Evolutionary conservation across 805 yeast genomes (phyloP), one percentile per base, ranked within the genome.

Genomic region (Brettanomyces sp.): DNA sequence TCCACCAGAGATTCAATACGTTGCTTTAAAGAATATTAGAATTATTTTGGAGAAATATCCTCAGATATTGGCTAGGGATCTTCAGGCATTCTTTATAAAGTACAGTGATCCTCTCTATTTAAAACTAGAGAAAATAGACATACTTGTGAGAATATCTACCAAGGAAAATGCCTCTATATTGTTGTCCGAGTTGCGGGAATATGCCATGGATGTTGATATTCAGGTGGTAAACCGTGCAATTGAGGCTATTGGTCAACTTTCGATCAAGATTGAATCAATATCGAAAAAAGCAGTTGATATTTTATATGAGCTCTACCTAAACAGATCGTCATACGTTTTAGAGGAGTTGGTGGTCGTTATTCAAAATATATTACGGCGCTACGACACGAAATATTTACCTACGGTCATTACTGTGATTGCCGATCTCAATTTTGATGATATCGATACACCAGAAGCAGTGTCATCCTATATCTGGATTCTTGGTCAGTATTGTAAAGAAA

Each of bases 1-100:
- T 6, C 85, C 95, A 9, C 95, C 96, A 1, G 99, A 93, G 64
- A 86, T 95, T 42, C 98, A 93, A 65, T 91, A 84, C 57, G 96
- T 91, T 41, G 93, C 96, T 1, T 70, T 91, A 56, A 84, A 89
- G 61, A 93, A 93, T 64, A 89, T 93, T 49, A 76, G 96, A 62
- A 83, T 91, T 55, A 80, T 91, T 41, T 72, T 91, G 51, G 96
- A 90, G 59, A 85, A 85, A 63, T 88, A 86, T 63, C 98, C 99
- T 4, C 74, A 72, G 42, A 71, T 91, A 22, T 70, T 91, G 48
- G 71, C 83, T 14, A 79, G 80, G 52, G 96, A 91, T 60, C 68
- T 89, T 56, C 77, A 95, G 53, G 93, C 90, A 6, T 93, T 93
- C 57, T 91, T 86, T 70, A 80, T 91, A 59, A 89, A 89, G 63